phyloP scores from a whole-genome alignment of 2,329 filamentous ascomycete species.

The Trichoderma sp. region DNA sequence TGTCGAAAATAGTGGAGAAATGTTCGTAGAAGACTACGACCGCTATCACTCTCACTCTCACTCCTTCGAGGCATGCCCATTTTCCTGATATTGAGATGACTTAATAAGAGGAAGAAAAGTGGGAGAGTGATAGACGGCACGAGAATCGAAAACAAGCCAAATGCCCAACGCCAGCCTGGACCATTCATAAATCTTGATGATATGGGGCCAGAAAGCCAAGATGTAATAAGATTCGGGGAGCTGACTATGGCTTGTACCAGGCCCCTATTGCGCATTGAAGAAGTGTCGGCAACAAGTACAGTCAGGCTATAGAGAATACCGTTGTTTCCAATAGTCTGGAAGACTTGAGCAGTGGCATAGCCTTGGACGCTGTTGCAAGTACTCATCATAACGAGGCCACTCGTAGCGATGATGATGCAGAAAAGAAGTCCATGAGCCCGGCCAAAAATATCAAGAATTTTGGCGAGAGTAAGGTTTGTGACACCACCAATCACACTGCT shows the following conservation, averaged over 20 bases:
- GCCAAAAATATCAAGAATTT: conserved; percentile 67
- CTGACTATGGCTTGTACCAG: conserved; percentile 64
- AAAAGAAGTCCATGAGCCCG: conserved; percentile 62
- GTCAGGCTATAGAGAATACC: conserved; percentile 45
- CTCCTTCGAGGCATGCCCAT: conserved; percentile 57
- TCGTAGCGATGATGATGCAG: conserved; percentile 51
- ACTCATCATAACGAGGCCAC: conserved; percentile 67
- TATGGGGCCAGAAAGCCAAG: conserved; percentile 62
- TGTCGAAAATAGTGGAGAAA: conserved; percentile 57
- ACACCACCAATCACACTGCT: conserved; percentile 58
- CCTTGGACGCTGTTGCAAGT: conserved; percentile 59
- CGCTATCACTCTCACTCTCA: conserved; percentile 38
- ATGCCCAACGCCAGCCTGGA: conserved; percentile 66
- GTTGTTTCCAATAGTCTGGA: conserved; percentile 64
- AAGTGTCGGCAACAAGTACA: conserved; percentile 69
- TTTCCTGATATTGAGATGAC: conserved; percentile 59
- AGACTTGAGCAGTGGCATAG: conserved; percentile 65
- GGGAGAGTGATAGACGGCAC: conserved; percentile 60
- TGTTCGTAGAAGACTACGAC: conserved; percentile 47
- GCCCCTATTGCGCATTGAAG: conserved; percentile 64
- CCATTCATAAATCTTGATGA: conserved; percentile 52
- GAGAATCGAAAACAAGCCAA: conserved; percentile 66
- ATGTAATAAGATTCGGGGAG: conserved; percentile 67
- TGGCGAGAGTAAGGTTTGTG: conserved; percentile 65
- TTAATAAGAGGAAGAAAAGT: conserved; percentile 42